Evolutionary conservation across 805 yeast genomes (phyloP), one percentile per base, ranked within the genome.

Genomic region (Myxozyma melibiosi): DNA sequence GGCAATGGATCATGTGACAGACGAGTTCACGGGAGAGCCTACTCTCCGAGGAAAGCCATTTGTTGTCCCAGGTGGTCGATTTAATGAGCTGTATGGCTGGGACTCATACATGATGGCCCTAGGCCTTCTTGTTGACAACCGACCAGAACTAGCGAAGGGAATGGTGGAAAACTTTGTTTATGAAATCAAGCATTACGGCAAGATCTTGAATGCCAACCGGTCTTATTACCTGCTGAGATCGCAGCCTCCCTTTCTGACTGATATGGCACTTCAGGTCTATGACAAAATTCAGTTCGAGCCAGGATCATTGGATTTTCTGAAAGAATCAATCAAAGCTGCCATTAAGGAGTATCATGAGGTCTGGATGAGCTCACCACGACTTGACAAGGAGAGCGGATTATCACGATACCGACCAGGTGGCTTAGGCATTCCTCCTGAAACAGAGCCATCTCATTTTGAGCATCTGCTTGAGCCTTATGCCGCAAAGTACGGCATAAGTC

Each of bases 61-160:
- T 71, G 87, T 89, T 16, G 98, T 92, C 24, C 99, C 99, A 0
- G 99, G 99, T 16, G 98, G 99, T 22, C 78, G 99, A 62, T 92
- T 92, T 73, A 94, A 94, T 74, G 99, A 92, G 73, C 80, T 90
- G 57, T 92, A 94, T 68, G 99, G 98, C 14, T 92, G 99, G 99
- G 99, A 92, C 71, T 90, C 97, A 1, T 92, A 94, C 69, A 88
- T 94, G 86, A 90, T 86, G 69, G 82, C 94, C 0, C 72, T 90
- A 24, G 99, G 98, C 1, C 76, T 94, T 40, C 70, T 94, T 25
- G 79, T 81, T 27, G 86, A 87, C 67, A 81, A 79, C 39, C 78
- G 83, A 49, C 71, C 83, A 20, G 87, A 84, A 39, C 77, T 91
- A 33, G 92, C 96, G 7, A 78, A 84, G 65, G 96, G 96, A 0